phyloP scores from a whole-genome alignment of 2,329 filamentous ascomycete genomes.

The Pseudogymnoascus sp. region DNA sequence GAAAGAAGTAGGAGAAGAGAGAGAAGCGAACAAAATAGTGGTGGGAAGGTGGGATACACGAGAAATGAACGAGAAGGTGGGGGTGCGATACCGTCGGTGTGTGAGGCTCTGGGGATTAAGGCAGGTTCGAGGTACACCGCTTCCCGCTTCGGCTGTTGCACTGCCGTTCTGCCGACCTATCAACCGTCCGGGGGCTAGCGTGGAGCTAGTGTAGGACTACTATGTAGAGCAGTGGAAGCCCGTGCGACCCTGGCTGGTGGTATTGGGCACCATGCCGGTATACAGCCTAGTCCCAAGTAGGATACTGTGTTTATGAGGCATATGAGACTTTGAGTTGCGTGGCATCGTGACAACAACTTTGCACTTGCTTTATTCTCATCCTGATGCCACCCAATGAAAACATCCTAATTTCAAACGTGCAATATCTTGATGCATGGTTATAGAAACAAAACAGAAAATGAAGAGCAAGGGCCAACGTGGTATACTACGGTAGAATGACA shows the following conservation, averaged over 20 bases:
- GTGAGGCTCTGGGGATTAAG: not conserved
- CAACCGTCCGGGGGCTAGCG: not conserved
- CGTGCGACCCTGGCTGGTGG: not conserved
- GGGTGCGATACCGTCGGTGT: not conserved
- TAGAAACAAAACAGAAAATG: not conserved
- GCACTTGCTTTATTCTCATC: not conserved
- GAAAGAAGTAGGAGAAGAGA: not conserved
- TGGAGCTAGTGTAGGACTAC: not conserved
- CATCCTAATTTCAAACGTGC: not conserved
- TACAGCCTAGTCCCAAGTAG: not conserved
- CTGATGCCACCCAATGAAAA: not conserved
- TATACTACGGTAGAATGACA: too few relatives aligned
- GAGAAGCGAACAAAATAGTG: not conserved
- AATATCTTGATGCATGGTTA: not conserved
- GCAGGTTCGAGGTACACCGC: not conserved
- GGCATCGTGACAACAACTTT: not conserved
- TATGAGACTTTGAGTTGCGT: not conserved
- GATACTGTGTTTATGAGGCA: not conserved
- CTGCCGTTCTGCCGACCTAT: not conserved
- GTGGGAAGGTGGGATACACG: not conserved
- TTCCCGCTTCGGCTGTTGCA: not conserved
- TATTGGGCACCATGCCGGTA: not conserved
- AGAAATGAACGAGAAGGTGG: not conserved
- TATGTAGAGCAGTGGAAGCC: not conserved
- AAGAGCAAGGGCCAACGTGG: not conserved